Evolutionary conservation across 2,329 filamentous ascomycete species (phyloP).

Genomic region (Ceratocystis cacaofunesta): DNA sequence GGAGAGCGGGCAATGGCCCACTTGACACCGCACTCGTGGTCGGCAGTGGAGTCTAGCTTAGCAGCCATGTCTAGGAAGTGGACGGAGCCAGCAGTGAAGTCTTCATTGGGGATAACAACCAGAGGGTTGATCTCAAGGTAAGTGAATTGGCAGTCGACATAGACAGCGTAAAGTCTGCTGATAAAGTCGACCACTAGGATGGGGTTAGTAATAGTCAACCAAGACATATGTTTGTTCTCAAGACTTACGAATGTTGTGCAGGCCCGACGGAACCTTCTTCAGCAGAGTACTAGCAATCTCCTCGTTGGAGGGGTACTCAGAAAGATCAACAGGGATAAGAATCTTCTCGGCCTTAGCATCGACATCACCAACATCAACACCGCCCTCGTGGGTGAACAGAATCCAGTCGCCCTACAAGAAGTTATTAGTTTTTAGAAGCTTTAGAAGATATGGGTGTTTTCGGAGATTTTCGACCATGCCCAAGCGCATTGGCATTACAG

Average conservation of each 20-base stretch:
- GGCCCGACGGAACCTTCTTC: slow-evolving; percentile 83
- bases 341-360: slow-evolving; percentile 98
- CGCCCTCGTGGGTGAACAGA: slow-evolving; percentile 98
- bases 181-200: slow-evolving; percentile 86
- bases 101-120: slow-evolving; percentile 89
- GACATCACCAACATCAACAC: slow-evolving; percentile 98
- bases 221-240: not conserved
- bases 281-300: slow-evolving; percentile 74
- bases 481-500: not conserved
- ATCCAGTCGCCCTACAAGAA: slow-evolving; percentile 83
- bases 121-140: slow-evolving; percentile 99
- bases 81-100: slow-evolving; percentile 82
- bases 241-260: slow-evolving; percentile 65
- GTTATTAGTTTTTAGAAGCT: slow-evolving; percentile 23
- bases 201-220: not conserved
- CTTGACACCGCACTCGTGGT: slow-evolving; percentile 98
- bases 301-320: slow-evolving; percentile 89
- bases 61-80: slow-evolving; percentile 97
- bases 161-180: slow-evolving; percentile 92
- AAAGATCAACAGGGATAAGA: slow-evolving; percentile 87
- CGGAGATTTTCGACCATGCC: not conserved
- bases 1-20: slow-evolving; percentile 94
- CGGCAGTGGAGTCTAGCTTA: slow-evolving; percentile 97
- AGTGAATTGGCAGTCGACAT: slow-evolving; percentile 99
- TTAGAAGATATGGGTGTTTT: not conserved